Conservation (phyloP, 352 stramenopile species). For the Phytophthora sp. region DNA sequence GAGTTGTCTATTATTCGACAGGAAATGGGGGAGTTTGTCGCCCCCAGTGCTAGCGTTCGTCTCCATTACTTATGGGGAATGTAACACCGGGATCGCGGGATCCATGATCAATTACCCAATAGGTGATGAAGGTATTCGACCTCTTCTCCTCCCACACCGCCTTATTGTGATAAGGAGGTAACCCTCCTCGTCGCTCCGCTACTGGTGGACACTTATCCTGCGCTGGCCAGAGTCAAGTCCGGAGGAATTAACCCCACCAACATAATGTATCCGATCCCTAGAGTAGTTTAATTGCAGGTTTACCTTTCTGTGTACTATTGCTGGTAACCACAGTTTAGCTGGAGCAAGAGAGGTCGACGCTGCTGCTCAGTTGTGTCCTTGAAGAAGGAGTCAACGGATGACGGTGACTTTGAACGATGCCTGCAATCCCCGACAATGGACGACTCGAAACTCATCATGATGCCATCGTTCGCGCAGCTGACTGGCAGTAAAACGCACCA, state of each 20-base stretch:
- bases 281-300: too few species aligned
- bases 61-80: constrained; percentile 8
- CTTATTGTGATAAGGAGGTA: constrained; percentile 1
- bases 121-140: constrained; percentile 78
- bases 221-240: constrained; percentile 25
- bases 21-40: constrained; percentile 19
- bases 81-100: constrained; percentile 80
- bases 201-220: constrained; percentile 70
- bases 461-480: constrained; percentile 16
- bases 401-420: too few species aligned
- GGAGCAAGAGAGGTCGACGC: constrained; percentile 81
- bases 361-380: constrained; percentile 83
- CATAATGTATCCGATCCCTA: too few species aligned
- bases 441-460: constrained; percentile 16
- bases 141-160: constrained; percentile 29
- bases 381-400: too few species aligned
- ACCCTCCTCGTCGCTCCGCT: constrained; percentile 19
- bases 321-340: too few species aligned
- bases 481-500: constrained; percentile 49
- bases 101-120: constrained; percentile 75
- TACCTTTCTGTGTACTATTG: too few species aligned
- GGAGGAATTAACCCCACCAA: constrained; percentile 53
- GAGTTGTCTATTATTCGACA: constrained; percentile 13
- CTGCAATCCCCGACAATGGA: too few species aligned
- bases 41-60: constrained; percentile 63